Evolutionary conservation across 1,139 yeast species (phyloP).

Genomic region (Hyphopichia fennica): DNA sequence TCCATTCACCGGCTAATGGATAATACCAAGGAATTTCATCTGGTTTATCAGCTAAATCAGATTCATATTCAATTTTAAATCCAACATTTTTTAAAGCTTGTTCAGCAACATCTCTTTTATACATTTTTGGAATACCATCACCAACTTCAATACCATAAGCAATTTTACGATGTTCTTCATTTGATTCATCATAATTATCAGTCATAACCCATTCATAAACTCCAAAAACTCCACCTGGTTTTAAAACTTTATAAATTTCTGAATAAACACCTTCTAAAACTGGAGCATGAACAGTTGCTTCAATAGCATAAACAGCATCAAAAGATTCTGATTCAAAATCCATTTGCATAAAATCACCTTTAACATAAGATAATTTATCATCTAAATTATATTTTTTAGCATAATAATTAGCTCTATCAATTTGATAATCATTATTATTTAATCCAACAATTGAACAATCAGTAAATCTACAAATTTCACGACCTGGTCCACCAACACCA

Average conservation of each 20-base stretch:
- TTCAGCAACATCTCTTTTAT: conserved; percentile 78
- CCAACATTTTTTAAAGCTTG: conserved; percentile 87
- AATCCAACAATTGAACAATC: conserved; percentile 85
- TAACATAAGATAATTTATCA: conserved; percentile 79
- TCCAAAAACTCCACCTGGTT: conserved; percentile 97
- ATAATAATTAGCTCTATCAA: conserved; percentile 85
- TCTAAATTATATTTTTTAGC: conserved; percentile 66
- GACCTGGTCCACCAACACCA: conserved; percentile 99
- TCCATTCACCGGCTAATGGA: conserved; percentile 94
- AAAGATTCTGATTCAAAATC: conserved; percentile 87
- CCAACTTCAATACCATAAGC: conserved; percentile 98
- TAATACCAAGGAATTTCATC: conserved; percentile 97
- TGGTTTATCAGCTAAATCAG: conserved; percentile 79
- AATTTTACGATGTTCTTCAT: conserved; percentile 88
- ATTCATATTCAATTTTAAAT: conserved; percentile 70
- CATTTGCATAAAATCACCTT: conserved; percentile 99
- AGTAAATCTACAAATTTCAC: conserved; percentile 91
- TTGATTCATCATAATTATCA: conserved; percentile 82
- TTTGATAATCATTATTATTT: conserved; percentile 96
- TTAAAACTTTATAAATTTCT: conserved; percentile 91
- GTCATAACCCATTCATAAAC: conserved; percentile 99
- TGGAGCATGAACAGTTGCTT: conserved; percentile 98
- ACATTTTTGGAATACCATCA: conserved; percentile 99
- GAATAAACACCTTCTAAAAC: conserved; percentile 93
- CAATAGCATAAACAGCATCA: conserved; percentile 97